Conservation (phyloP, 208 protist species). For the Trypanosoma rangeli region DNA sequence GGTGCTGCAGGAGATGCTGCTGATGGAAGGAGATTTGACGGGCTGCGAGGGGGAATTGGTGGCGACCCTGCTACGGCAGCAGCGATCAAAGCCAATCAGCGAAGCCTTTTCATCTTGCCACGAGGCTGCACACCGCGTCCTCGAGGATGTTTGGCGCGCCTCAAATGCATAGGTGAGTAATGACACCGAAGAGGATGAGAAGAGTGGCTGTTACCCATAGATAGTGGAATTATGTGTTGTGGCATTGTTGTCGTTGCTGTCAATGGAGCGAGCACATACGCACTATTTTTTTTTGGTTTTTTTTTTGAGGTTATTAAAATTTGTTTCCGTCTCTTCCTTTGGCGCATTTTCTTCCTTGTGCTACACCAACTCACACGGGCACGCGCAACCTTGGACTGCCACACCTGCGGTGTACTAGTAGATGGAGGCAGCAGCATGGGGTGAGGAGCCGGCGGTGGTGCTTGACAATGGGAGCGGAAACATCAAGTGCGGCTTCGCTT, state of each 20-base stretch:
- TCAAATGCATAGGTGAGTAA: constrained; percentile 2
- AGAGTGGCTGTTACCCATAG: not conserved
- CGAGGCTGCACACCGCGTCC: constrained; percentile 15
- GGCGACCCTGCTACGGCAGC: not conserved
- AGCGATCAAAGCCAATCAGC: not conserved
- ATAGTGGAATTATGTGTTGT: not conserved
- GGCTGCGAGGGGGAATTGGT: constrained; percentile 18
- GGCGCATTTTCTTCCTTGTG: not conserved
- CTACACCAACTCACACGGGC: not conserved
- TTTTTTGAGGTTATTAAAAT: not conserved
- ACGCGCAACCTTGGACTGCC: not conserved
- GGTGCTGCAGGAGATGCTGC: constrained; percentile 23
- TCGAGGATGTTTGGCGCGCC: constrained; percentile 24
- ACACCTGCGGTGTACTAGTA: not conserved
- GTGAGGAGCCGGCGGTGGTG: constrained; percentile 71
- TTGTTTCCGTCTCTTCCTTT: no score
- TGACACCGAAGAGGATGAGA: not conserved
- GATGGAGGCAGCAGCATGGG: constrained; percentile 43
- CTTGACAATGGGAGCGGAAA: constrained; percentile 88
- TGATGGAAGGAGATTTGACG: constrained; percentile 28
- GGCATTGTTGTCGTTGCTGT: not conserved
- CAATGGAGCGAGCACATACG: no score
- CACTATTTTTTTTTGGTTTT: constrained; percentile 11
- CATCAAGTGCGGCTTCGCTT: constrained; percentile 95
- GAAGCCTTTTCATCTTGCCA: constrained; percentile 10